Evolutionary conservation across 2,329 filamentous ascomycete genomes (phyloP).

Genomic region (Cladophialophora exuberans): DNA sequence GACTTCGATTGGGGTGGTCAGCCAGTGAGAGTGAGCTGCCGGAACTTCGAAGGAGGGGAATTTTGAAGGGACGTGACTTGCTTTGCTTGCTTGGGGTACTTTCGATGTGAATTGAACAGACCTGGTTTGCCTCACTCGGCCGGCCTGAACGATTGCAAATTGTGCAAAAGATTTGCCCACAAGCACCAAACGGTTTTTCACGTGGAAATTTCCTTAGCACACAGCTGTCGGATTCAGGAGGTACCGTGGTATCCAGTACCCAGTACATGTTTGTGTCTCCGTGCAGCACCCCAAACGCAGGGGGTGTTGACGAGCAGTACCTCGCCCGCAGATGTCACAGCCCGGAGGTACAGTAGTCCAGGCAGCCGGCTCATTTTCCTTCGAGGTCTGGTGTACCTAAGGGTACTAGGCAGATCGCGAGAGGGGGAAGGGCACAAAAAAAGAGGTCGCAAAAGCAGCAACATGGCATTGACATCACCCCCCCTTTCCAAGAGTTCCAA

Average conservation of each 20-base stretch:
- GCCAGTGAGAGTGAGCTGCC: conserved; percentile 7
- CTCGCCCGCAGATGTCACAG: conserved; percentile 12
- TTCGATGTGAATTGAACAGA: background rate
- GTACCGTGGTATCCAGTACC: background rate
- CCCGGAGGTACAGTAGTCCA: conserved; percentile 9
- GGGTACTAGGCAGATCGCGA: background rate
- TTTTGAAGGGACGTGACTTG: background rate
- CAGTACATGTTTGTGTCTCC: background rate
- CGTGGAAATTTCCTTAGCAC: no score
- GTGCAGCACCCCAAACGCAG: conserved; percentile 16
- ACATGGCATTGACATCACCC: conserved; percentile 3
- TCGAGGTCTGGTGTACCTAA: background rate
- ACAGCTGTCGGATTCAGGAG: no score
- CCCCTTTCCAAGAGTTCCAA: no score
- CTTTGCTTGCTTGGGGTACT: background rate
- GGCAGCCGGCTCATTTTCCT: background rate
- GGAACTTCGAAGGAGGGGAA: background rate
- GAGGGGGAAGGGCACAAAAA: background rate
- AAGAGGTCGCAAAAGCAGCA: conserved; percentile 3
- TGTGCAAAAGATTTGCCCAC: no score
- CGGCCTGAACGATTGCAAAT: no score
- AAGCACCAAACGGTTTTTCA: no score
- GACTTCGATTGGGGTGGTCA: conserved; percentile 2
- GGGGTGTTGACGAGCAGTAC: conserved; percentile 10
- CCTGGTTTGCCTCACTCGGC: no score